phyloP scores from a whole-genome alignment of 306 rosid species.

The Mimosa pudica region DNA sequence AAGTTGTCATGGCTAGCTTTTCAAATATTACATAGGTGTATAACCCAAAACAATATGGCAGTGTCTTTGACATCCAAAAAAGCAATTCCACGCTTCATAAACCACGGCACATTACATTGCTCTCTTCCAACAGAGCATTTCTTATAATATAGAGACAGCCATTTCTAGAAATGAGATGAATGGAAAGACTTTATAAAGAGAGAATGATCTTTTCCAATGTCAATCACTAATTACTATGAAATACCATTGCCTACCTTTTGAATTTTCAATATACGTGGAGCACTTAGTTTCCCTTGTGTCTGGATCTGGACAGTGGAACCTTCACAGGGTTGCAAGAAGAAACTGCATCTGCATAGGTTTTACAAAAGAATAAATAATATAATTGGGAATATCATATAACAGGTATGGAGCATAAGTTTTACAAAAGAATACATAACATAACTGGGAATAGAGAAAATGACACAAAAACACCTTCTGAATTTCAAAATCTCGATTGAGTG shows the following conservation, averaged over 20 bases:
- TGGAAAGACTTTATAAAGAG: not conserved
- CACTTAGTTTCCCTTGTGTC: slow-evolving; percentile 86
- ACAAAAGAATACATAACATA: too few species aligned
- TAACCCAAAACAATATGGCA: not conserved
- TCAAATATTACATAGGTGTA: not conserved
- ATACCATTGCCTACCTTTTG: slow-evolving; percentile 61
- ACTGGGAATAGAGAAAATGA: too few species aligned
- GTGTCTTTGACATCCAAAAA: slow-evolving; percentile 8
- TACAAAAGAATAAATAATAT: slow-evolving; percentile 24
- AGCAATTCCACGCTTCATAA: not conserved
- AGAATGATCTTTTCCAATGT: too few species aligned
- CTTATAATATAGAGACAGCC: not conserved
- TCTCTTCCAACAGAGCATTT: not conserved
- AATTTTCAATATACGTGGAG: slow-evolving; percentile 86
- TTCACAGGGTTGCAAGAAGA: slow-evolving; percentile 81
- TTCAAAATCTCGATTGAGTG: too few species aligned
- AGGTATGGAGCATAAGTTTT: too few species aligned
- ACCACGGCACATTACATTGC: not conserved
- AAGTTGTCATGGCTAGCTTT: not conserved
- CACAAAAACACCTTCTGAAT: too few species aligned
- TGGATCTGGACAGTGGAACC: slow-evolving; percentile 69
- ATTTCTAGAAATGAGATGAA: not conserved
- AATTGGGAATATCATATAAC: slow-evolving; percentile 13
- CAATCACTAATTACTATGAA: slow-evolving; percentile 8
- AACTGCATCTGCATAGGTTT: slow-evolving; percentile 71